phyloP scores from a whole-genome alignment of 345 rosid genomes.

The Anacardium occidentale region DNA sequence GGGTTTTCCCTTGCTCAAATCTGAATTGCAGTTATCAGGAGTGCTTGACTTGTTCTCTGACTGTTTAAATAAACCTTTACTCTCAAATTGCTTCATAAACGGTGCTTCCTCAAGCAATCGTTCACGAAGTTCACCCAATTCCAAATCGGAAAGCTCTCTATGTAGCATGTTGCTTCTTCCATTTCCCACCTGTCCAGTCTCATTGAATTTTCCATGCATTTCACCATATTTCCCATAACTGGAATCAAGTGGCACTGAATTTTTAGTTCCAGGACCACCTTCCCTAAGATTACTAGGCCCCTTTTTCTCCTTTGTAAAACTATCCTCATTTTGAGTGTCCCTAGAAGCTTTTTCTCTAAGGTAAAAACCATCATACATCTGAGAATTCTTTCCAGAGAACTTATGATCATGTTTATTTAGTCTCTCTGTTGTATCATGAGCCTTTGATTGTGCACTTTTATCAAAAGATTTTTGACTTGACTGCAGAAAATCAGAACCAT shows the following conservation, averaged over 20 bases:
- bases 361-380: constrained; percentile 40
- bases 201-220: constrained; percentile 49
- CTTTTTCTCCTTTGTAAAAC: constrained; percentile 44
- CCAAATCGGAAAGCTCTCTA: constrained; percentile 79
- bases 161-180: constrained; percentile 59
- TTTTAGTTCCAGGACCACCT: constrained; percentile 52
- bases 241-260: constrained; percentile 44
- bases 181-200: constrained; percentile 45
- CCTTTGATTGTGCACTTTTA: constrained; percentile 36
- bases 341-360: constrained; percentile 47
- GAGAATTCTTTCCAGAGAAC: constrained; percentile 41
- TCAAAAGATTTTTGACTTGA: constrained; percentile 41
- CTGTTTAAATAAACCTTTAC: constrained; percentile 59
- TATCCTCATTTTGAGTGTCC: constrained; percentile 55
- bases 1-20: constrained; percentile 54
- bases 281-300: constrained; percentile 52
- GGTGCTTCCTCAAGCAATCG: constrained; percentile 53
- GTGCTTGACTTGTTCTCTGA: constrained; percentile 51
- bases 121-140: constrained; percentile 91
- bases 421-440: constrained; percentile 45
- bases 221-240: constrained; percentile 49
- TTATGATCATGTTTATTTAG: constrained; percentile 42
- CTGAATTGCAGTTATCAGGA: constrained; percentile 52
- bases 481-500: constrained; percentile 43
- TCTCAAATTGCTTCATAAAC: constrained; percentile 52